Evolutionary conservation across 495 filamentous ascomycete genomes (phyloP), one percentile per base, ranked within the genome.

Genomic region (Beverwykella pulmonaria): DNA sequence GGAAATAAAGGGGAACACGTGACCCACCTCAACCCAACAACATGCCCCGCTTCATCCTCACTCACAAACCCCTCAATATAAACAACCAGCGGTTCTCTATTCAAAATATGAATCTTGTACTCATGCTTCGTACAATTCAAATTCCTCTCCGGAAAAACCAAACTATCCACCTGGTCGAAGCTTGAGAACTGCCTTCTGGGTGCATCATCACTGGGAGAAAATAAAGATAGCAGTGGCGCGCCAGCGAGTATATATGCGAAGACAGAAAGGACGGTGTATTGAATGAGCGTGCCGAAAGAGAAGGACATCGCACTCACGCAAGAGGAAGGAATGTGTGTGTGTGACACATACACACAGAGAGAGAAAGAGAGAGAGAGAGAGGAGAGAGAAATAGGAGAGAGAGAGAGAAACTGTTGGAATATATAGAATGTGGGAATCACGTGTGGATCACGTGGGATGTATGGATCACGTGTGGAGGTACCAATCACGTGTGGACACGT

Each of bases 31-130:
- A 82, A 75, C 6, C 78, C 63, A 1, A 86, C 70, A 8, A 87
- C 64, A 65, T 84, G 81, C 20, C 78, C 75, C 2, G 80, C 78
- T 71, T 87, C 85, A 0, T 69, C 58, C 3, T 66, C 70, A 15
- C 76, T 79, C 25, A 87, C 67, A 73, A 87, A 87, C 61, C 77
- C 74, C 73, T 83, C 79, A 53, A 87, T 79, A 70, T 87, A 87
- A 7, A 86, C 76, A 27, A 87, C 74, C 57, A 87, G 67, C 3
- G 84, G 84, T 14, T 82, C 76, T 17, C 75, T 74, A 9, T 78
- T 81, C 12, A 87, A 75, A 1, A 86, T 72, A 68, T 70, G 53
- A 7, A 63, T 25, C 17, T 23, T 47, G 39, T 68, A 69, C 10
- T 9, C 44, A 54, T 71, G 66, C 22, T 64, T 20, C 26, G 22